Conservation (phyloP, 1,284 basidiomycete species). For the Thecaphora frezii region DNA sequence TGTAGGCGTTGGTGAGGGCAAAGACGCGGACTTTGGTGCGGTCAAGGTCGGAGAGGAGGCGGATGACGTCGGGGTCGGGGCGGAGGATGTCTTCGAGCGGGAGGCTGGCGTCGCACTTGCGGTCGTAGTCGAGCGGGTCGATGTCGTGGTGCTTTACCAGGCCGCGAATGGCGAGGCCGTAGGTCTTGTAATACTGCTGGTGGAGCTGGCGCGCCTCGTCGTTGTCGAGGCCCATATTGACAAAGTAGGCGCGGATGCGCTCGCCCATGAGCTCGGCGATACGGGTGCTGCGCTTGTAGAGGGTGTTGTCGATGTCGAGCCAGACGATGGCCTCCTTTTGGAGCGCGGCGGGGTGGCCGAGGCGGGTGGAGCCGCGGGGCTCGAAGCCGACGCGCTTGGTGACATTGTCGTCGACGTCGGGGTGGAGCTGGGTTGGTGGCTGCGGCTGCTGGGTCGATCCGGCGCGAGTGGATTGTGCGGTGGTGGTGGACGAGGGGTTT, state of each 20-base stretch:
- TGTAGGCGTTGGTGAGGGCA: constrained; percentile 56
- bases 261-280: constrained; percentile 78
- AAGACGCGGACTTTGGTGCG: constrained; percentile 69
- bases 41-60: constrained; percentile 77
- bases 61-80: constrained; percentile 68
- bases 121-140: constrained; percentile 83
- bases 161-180: constrained; percentile 82
- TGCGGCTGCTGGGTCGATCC: neutral
- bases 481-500: neutral
- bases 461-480: neutral
- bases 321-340: constrained; percentile 65
- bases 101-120: constrained; percentile 77
- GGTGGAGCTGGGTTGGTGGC: neutral
- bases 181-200: constrained; percentile 71
- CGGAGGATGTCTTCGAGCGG: constrained; percentile 79
- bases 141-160: constrained; percentile 76
- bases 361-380: constrained; percentile 19
- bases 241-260: constrained; percentile 80
- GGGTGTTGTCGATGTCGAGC: constrained; percentile 85
- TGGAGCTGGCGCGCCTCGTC: constrained; percentile 75
- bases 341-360: constrained; percentile 19
- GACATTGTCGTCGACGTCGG: constrained; percentile 2
- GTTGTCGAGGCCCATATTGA: constrained; percentile 69
- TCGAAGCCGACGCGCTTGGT: constrained; percentile 32
- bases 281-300: constrained; percentile 64